Conservation (phyloP, 148 eudicot species). For the Cornus kousa region DNA sequence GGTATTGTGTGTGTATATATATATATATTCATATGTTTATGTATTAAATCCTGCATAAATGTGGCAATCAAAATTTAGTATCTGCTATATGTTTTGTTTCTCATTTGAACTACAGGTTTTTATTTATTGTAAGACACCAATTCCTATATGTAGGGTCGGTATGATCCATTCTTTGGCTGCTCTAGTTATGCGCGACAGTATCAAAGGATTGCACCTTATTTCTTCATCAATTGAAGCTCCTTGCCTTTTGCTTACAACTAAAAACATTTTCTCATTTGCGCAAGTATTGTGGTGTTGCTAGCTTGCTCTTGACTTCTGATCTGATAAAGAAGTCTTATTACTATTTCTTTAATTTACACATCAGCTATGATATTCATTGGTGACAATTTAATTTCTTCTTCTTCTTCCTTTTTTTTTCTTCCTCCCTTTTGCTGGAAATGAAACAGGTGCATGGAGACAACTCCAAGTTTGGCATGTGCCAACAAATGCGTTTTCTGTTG, state of each 20-base stretch:
- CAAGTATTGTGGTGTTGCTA: too few species aligned
- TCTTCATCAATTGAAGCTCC: too few species aligned
- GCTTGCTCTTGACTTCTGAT: not conserved
- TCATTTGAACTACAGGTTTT: not conserved
- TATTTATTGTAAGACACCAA: not conserved
- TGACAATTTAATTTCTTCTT: constrained; percentile 6
- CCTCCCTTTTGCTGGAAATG: not conserved
- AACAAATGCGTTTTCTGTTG: constrained; percentile 98
- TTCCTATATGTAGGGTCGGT: not conserved
- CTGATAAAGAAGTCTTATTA: not conserved
- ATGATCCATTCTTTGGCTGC: not conserved
- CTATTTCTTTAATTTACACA: not conserved
- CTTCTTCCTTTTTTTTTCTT: too few species aligned
- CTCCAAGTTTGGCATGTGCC: constrained; percentile 98
- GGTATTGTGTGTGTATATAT: too few species aligned
- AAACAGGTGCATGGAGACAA: constrained; percentile 95
- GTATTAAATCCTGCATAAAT: too few species aligned
- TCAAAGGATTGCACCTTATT: too few species aligned
- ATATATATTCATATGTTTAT: too few species aligned
- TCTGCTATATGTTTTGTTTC: too few species aligned
- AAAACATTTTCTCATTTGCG: too few species aligned
- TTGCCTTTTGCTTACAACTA: too few species aligned
- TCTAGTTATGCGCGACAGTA: too few species aligned
- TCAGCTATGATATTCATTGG: not conserved
- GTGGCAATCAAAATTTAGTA: too few species aligned